A percentile compares a stretch with the other conserved stretches of the same genome.
phyloP scores from a whole-genome alignment of 164 flowering plant species.

The Vitis riparia region DNA sequence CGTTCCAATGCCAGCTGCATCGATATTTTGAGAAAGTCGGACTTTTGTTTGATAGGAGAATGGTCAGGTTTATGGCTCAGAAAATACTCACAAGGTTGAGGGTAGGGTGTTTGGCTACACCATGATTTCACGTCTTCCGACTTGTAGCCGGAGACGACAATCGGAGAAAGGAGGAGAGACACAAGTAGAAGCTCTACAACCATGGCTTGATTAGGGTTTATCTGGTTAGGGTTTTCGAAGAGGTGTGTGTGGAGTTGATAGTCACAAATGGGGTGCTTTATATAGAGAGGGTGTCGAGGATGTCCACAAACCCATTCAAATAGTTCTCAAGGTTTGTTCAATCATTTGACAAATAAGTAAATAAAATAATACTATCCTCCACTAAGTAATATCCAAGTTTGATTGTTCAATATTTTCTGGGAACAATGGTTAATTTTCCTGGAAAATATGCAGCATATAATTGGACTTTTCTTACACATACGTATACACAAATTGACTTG shows the following conservation, averaged over 20 bases:
- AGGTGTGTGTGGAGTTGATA: neutral
- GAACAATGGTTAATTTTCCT: too few relatives aligned
- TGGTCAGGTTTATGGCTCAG: slow-evolving; percentile 26
- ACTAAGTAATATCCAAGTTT: too few relatives aligned
- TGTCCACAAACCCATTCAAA: too few relatives aligned
- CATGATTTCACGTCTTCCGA: slow-evolving; percentile 27
- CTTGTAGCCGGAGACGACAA: slow-evolving; percentile 16
- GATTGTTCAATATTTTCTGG: too few relatives aligned
- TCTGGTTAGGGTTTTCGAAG: neutral
- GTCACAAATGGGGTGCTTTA: neutral
- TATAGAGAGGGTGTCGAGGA: too few relatives aligned
- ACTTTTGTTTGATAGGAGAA: slow-evolving; percentile 23
- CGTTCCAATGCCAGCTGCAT: slow-evolving; percentile 50
- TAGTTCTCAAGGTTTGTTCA: too few relatives aligned
- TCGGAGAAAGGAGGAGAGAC: slow-evolving; percentile 7
- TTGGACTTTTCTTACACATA: too few relatives aligned
- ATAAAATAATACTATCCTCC: too few relatives aligned
- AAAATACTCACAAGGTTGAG: slow-evolving; percentile 57
- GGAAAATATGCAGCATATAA: too few relatives aligned
- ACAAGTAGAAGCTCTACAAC: slow-evolving; percentile 2
- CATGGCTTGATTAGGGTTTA: too few relatives aligned
- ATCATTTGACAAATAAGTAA: too few relatives aligned
- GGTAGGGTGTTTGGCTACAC: slow-evolving; percentile 76
- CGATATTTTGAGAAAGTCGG: slow-evolving; percentile 47
- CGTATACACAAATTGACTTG: too few relatives aligned